phyloP scores from a whole-genome alignment of 2,329 filamentous ascomycete genomes.

The Apiospora pterosperma region DNA sequence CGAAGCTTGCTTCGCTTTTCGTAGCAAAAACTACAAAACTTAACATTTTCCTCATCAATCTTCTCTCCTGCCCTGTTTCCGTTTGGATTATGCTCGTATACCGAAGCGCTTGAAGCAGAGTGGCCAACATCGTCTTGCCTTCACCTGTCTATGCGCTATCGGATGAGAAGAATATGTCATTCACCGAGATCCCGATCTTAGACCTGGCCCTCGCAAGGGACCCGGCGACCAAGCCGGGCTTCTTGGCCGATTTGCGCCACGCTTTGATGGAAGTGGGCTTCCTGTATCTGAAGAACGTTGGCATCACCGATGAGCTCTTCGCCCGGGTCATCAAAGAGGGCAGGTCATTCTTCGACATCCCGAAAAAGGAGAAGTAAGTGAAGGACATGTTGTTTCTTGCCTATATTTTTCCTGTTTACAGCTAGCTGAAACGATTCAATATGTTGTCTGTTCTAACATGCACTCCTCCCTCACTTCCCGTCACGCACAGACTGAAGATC shows the following conservation, averaged over 20 bases:
- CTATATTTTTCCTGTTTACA: not conserved
- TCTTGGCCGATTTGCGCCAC: conserved; percentile 67
- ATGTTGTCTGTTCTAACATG: not conserved
- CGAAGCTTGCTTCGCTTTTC: not conserved
- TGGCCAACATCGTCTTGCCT: not conserved
- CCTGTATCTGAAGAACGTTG: conserved; percentile 78
- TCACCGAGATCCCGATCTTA: conserved; percentile 73
- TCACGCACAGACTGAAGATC: conserved; percentile 51
- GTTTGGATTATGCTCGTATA: not conserved
- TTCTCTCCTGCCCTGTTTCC: not conserved
- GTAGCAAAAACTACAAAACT: not conserved
- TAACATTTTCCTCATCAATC: not conserved
- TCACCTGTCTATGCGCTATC: not conserved
- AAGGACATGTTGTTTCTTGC: not conserved
- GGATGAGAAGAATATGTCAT: conserved; percentile 53
- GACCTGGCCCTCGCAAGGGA: conserved; percentile 66
- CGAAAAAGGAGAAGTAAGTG: conserved; percentile 67
- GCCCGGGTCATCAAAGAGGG: conserved; percentile 64
- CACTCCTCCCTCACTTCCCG: not conserved
- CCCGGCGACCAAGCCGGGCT: conserved; percentile 65
- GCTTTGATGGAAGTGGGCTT: conserved; percentile 86
- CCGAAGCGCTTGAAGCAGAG: not conserved
- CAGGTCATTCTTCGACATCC: conserved; percentile 72
- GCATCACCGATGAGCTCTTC: conserved; percentile 64
- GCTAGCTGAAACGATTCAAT: not conserved